Conservation (phyloP, 129 eudicot genomes). For the Escallonia rubra region DNA sequence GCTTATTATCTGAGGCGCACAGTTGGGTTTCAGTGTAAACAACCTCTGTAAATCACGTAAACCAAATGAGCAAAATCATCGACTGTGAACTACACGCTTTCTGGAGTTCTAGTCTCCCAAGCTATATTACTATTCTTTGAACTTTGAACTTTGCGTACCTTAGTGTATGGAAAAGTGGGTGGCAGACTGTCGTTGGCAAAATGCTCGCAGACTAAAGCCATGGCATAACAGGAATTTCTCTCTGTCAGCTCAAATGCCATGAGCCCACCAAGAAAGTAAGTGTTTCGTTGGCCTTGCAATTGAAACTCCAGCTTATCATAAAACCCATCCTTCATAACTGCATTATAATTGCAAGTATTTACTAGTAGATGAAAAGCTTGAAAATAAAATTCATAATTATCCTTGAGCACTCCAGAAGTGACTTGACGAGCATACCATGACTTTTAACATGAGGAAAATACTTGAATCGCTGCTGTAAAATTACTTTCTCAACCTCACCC, state of each 20-base stretch:
- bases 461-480: slow-evolving; percentile 38
- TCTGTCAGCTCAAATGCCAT: slow-evolving; percentile 53
- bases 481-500: slow-evolving; percentile 28
- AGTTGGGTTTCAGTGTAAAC: slow-evolving; percentile 31
- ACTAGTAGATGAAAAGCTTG: neutral
- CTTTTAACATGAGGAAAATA: slow-evolving; percentile 44
- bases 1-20: slow-evolving; percentile 13
- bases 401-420: neutral
- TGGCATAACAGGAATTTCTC: slow-evolving; percentile 39
- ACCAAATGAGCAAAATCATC: slow-evolving; percentile 3
- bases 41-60: slow-evolving; percentile 28
- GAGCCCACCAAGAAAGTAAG: slow-evolving; percentile 43
- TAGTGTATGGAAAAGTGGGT: slow-evolving; percentile 36
- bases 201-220: slow-evolving; percentile 35
- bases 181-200: slow-evolving; percentile 26
- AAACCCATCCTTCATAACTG: slow-evolving; percentile 50
- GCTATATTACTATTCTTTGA: too few species aligned
- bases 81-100: neutral
- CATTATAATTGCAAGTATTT: slow-evolving; percentile 1
- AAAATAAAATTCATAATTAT: neutral
- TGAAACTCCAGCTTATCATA: slow-evolving; percentile 38
- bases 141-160: slow-evolving; percentile 27
- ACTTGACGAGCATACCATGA: slow-evolving; percentile 20
- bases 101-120: neutral
- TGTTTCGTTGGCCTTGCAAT: slow-evolving; percentile 38